These are phyloP conservation scores for Yamadazyma diddensiae DNA, from an alignment of 1,139 yeast species.

Conservation along the genomic window DNA sequence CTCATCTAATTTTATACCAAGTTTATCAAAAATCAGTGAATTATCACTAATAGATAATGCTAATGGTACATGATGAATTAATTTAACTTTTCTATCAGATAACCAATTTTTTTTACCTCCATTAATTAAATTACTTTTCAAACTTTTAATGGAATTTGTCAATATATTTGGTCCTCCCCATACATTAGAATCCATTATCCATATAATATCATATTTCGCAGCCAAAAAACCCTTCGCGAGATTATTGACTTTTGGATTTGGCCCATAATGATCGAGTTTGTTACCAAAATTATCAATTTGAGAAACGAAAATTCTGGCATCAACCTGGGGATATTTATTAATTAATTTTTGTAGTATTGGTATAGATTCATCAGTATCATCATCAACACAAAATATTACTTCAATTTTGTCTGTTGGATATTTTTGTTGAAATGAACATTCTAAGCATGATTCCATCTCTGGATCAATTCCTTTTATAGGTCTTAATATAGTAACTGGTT, in stretches of 20 bases:
- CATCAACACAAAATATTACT: slow-evolving; percentile 73
- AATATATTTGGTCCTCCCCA: slow-evolving; percentile 72
- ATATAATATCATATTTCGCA: slow-evolving; percentile 70
- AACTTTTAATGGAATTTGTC: slow-evolving; percentile 59
- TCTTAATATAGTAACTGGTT: slow-evolving; percentile 76
- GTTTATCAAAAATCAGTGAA: slow-evolving; percentile 20
- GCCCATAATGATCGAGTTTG: slow-evolving; percentile 58
- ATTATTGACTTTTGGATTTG: slow-evolving; percentile 88
- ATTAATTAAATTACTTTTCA: slow-evolving; percentile 47
- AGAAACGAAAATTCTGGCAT: slow-evolving; percentile 57
- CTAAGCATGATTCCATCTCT: slow-evolving; percentile 65
- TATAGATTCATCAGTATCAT: slow-evolving; percentile 60
- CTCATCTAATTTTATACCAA: slow-evolving; percentile 79
- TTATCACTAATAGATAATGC: slow-evolving; percentile 42
- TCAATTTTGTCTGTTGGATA: slow-evolving; percentile 63
- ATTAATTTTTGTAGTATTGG: slow-evolving; percentile 53
- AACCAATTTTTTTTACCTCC: slow-evolving; percentile 28
- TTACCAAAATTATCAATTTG: slow-evolving; percentile 27
- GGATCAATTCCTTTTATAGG: slow-evolving; percentile 87
- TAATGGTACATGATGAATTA: slow-evolving; percentile 80
- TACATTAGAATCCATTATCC: slow-evolving; percentile 90
- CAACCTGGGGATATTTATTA: slow-evolving; percentile 52
- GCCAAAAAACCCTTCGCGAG: slow-evolving; percentile 69
- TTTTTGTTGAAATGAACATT: slow-evolving; percentile 64
- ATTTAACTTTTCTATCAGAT: slow-evolving; percentile 45